phyloP scores from a whole-genome alignment of 176 grass and related monocot species.

The Carex littledalei region DNA sequence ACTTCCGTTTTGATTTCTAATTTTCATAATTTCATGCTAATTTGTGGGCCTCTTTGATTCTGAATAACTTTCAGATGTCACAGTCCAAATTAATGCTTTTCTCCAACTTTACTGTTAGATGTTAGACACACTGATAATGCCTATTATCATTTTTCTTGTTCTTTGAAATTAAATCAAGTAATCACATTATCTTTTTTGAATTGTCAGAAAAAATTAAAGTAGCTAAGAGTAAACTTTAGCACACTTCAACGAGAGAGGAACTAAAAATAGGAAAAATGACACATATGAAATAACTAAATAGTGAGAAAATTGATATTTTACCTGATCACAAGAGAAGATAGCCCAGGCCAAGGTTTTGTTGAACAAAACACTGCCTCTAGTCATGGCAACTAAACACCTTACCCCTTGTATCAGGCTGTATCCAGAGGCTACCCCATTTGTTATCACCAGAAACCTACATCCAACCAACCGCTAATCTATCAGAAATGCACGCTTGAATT shows the following conservation, averaged over 20 bases:
- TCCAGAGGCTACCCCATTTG: constrained; percentile 33
- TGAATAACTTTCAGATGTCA: not conserved
- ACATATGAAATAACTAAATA: not conserved
- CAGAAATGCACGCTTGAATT: not conserved
- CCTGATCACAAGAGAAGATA: constrained; percentile 79
- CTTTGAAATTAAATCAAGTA: not conserved
- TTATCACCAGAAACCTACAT: constrained; percentile 47
- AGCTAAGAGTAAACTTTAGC: not conserved
- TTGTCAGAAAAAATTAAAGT: not conserved
- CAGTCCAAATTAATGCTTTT: not conserved
- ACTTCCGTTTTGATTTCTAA: not conserved
- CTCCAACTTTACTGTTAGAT: not conserved
- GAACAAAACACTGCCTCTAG: constrained; percentile 12
- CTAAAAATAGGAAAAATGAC: not conserved
- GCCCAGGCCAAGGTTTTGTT: constrained; percentile 46
- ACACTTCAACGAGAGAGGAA: not conserved
- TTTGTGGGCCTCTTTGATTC: not conserved
- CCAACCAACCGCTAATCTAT: not conserved
- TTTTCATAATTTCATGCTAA: not conserved
- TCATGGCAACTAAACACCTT: constrained; percentile 30
- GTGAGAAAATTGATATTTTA: constrained; percentile 14
- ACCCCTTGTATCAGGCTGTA: constrained; percentile 68
- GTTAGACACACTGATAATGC: not conserved
- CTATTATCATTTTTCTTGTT: not conserved
- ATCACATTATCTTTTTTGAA: not conserved